Evolutionary conservation across 2,329 filamentous ascomycete species (phyloP), one percentile per base, ranked within the genome.

Genomic region (Fusarium tanahbumbuense): DNA sequence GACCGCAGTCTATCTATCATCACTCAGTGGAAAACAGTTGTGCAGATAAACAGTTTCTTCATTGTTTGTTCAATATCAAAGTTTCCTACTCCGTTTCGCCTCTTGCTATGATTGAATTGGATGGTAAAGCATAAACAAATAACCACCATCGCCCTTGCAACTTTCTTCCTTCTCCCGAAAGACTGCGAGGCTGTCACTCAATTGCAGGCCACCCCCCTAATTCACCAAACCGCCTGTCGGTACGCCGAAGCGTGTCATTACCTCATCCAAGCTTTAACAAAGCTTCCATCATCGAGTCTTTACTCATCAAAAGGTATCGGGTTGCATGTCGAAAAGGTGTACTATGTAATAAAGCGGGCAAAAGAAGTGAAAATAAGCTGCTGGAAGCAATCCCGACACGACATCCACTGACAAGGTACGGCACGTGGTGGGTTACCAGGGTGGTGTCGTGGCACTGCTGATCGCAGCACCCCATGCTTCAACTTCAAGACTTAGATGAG

Each of bases 401-500:
- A 48, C 60, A 56, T 68, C 58, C 53, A 68, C 37, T 40, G 6
- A 48, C 56, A 40, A 46, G 12, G 54, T 47, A 61, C 46, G 22
- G 60, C 70, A 70, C 68, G 56, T 74, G 61, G 49, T 56, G 44
- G 60, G 52, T 64, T 50, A 44, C 61, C 60, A 52, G 67, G 65
- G 48, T 75, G 23, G 64, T 65, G 42, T 73, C 53, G 56, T 71
- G 52, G 70, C 55, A 66, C 47, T 68, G 64, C 61, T 64, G 48
- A 65, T 66, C 34, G 52, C 62, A 61, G 53, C 49, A 56, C 59
- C 62, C 53, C 59, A 54, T 52, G 55, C 49, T 50, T 58, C 70
- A 71, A 61, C 72, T 73, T 27, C 22, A 60, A 42, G 56, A 56
- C 57, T 71, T 83, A 87, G 74, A 88, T 76, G 69, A 87, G 76